phyloP scores from a whole-genome alignment of 2,329 filamentous ascomycete species.

The Fusarium anguioides region DNA sequence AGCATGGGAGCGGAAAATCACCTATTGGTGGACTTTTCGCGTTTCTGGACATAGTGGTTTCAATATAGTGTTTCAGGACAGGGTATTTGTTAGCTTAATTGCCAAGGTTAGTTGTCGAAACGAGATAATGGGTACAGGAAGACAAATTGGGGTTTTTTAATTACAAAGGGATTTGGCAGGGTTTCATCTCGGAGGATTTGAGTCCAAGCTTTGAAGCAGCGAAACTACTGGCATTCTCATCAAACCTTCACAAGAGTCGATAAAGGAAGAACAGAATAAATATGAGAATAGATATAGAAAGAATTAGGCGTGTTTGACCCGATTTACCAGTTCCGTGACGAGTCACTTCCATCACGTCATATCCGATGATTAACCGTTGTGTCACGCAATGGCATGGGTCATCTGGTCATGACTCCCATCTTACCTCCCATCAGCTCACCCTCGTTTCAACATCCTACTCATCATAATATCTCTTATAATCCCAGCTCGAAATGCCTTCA shows the following conservation, averaged over 20 bases:
- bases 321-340: background rate
- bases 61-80: conserved; percentile 19
- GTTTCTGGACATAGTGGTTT: conserved; percentile 3
- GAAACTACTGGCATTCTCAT: accelerated
- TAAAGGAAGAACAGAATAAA: accelerated
- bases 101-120: background rate
- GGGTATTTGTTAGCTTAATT: background rate
- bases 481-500: conserved; percentile 21
- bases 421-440: background rate
- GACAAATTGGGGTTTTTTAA: conserved; percentile 10
- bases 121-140: background rate
- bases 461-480: background rate
- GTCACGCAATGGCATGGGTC: conserved; percentile 9
- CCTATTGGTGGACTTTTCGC: conserved; percentile 26
- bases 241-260: accelerated
- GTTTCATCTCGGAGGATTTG: conserved; percentile 8
- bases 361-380: conserved; percentile 40
- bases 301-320: background rate
- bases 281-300: background rate
- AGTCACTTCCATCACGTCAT: conserved; percentile 8
- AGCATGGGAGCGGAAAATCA: background rate
- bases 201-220: background rate
- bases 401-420: conserved; percentile 11
- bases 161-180: background rate
- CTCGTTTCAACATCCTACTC: background rate